phyloP scores from a whole-genome alignment of 768 basidiomycete genomes.

The Termitomyces eurrhizus region DNA sequence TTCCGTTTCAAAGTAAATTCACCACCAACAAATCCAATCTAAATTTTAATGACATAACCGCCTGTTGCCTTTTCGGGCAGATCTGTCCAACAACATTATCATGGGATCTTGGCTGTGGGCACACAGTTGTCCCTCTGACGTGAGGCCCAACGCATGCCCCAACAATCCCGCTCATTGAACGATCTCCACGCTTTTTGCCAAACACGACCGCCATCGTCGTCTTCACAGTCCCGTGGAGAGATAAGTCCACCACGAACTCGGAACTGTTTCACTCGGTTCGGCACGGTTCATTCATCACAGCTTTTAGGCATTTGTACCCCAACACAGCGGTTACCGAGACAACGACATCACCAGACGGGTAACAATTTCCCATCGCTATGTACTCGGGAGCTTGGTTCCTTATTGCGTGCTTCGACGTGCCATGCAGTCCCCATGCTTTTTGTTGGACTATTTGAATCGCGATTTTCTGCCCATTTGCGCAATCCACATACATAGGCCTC shows the following conservation, averaged over 20 bases:
- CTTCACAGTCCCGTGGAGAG: not conserved
- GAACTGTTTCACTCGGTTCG: not conserved
- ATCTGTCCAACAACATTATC: conserved; percentile 14
- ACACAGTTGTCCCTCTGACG: not conserved
- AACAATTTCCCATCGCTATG: conserved; percentile 4
- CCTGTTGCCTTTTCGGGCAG: conserved; percentile 12
- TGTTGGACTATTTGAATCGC: not conserved
- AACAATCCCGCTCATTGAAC: not conserved
- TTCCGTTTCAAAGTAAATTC: conserved; percentile 13
- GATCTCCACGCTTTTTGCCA: not conserved
- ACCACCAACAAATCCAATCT: conserved; percentile 14
- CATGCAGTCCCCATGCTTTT: not conserved
- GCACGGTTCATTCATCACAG: conserved; percentile 8
- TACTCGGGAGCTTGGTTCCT: conserved; percentile 9
- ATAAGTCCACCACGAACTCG: not conserved
- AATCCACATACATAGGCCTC: not conserved
- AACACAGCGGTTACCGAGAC: conserved; percentile 20
- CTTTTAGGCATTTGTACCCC: conserved; percentile 12
- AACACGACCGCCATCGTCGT: not conserved
- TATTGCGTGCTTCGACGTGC: conserved; percentile 1
- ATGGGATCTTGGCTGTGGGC: conserved; percentile 5
- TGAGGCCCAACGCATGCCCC: conserved; percentile 2
- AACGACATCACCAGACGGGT: conserved; percentile 13
- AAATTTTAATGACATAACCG: conserved; percentile 15
- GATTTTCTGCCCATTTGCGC: not conserved